A percentile compares a stretch with the other conserved stretches of the same genome.
phyloP scores from a whole-genome alignment of 441 rosid species.

The Hura crepitans region DNA sequence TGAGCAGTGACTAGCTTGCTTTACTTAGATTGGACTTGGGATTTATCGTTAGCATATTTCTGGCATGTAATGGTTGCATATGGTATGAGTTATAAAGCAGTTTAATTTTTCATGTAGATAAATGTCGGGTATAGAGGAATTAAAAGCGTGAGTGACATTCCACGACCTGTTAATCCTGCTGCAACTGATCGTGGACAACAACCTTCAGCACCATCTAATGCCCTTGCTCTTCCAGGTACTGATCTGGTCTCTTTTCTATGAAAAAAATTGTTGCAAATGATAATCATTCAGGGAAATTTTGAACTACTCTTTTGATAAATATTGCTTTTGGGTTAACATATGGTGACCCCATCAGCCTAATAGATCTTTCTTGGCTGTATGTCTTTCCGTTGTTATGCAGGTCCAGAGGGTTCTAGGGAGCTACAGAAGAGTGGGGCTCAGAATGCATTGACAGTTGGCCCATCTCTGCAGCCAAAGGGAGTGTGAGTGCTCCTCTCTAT shows the following conservation, averaged over 20 bases:
- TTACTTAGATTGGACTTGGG: background rate
- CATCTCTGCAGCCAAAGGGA: conserved; percentile 62
- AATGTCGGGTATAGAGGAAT: conserved; percentile 56
- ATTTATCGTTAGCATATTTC: background rate
- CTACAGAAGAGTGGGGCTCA: conserved; percentile 46
- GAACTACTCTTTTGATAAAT: background rate
- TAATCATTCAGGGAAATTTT: background rate
- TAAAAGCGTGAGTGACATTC: conserved; percentile 41
- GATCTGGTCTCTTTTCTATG: background rate
- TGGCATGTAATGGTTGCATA: background rate
- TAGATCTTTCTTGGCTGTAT: background rate
- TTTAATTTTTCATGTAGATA: conserved; percentile 40
- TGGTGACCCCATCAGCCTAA: background rate
- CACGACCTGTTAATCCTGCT: conserved; percentile 34
- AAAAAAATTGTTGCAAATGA: background rate
- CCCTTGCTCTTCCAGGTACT: conserved; percentile 76
- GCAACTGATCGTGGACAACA: conserved; percentile 31
- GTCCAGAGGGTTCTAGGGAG: conserved; percentile 56
- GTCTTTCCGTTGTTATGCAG: conserved; percentile 32
- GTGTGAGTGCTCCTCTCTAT: conserved; percentile 34
- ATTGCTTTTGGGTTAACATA: background rate
- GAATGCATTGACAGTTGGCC: conserved; percentile 77
- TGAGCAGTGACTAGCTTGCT: background rate
- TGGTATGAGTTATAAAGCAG: conserved; percentile 10
- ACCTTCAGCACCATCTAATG: conserved; percentile 42